Base-by-base conservation (phyloP, 2,329 filamentous ascomycete genomes). In the Sphaerulina populicola region DNA sequence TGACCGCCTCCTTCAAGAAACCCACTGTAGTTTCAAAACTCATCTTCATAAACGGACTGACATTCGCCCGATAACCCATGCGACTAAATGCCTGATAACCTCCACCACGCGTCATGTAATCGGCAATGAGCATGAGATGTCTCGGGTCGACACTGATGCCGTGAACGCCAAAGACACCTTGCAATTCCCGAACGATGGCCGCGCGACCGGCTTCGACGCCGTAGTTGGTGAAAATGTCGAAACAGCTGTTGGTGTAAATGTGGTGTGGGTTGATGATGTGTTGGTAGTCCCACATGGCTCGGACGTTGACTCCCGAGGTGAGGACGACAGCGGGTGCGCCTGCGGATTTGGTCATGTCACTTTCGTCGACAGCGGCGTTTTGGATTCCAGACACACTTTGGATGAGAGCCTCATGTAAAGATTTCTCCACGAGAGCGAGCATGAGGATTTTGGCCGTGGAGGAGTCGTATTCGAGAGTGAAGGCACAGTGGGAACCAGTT, bases 41-140 rank as follows among this genome's bases (percentile, higher is more conserved):
- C 91, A 97, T 97, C 78, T 97, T 97, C 71, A 93, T 91, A 62
- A 98, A 91, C 0, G 93, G 89, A 59, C 84, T 90, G 27, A 91
- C 84, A 64, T 88, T 90, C 58, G 86, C 83, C 65, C 82, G 83
- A 54, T 98, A 75, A 1, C 91, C 93, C 66, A 87, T 94, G 44
- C 93, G 85, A 71, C 88, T 95, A 73, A 98, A 98, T 0, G 93
- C 84, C 43, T 83, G 86, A 72, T 94, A 98, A 1, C 81, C 83
- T 59, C 93, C 93, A 53, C 83, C 84, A 47, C 91, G 80, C n/a
- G 93, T 98, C 93, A 98, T 98, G 69, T 88, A 88, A 69, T 98
- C 93, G 42, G 86, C 91, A 62, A 98, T 97, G 60, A 98, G 78
- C 71, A 93, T 96, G 60, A 98, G 72, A 73, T 98, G 94, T 47